Base-by-base conservation (phyloP, 2,329 filamentous ascomycete genomes). In the Exophiala aquamarina region DNA sequence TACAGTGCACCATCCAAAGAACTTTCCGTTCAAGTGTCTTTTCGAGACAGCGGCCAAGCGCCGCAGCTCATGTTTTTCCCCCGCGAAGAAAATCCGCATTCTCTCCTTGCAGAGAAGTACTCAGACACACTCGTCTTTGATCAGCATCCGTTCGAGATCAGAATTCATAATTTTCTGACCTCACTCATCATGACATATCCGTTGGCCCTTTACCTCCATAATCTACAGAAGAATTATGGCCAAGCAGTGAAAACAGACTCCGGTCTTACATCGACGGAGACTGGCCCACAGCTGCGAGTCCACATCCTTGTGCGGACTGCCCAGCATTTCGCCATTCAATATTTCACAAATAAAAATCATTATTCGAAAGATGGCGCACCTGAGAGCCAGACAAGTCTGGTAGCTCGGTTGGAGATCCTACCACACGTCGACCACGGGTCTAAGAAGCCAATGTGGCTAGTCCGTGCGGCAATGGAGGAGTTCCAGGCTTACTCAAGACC, bases 101-200 rank as follows among this genome's bases (percentile, higher is more conserved):
- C 43, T 23, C 39, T 52, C 10, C 36, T 57, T 4, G 34, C 23
- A 8, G 26, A 38, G 20, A 47, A 50, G 6, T 53, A 55, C 40
- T 18, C 47, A 2, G 47, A 50, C 29, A 29, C 47, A 4, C 45
- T 58, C 13, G 45, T 40, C 10, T 32, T 36, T 8, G 38, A 28
- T 15, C 45, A 41, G 18, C 31, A 20, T n/a, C 44, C 53, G 7
- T 49, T 56, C n/a, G 43, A 49, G 10, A 41, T 17, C 11, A 50
- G 44, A 29, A 37, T 58, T 14, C 34, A 47, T 17, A 44, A 59
- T 35, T 40, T 60, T 18, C 34, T 55, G 10, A 50, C 50, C 19
- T 52, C 48, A 0, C 44, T 74, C 66, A 62, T 70, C 1, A 38
- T 69, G 15, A 71, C 69, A 3, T 68, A 72, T 21, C 70, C 69